Conservation (phyloP, 495 filamentous ascomycete genomes). For the Polyplosphaeria fusca region DNA sequence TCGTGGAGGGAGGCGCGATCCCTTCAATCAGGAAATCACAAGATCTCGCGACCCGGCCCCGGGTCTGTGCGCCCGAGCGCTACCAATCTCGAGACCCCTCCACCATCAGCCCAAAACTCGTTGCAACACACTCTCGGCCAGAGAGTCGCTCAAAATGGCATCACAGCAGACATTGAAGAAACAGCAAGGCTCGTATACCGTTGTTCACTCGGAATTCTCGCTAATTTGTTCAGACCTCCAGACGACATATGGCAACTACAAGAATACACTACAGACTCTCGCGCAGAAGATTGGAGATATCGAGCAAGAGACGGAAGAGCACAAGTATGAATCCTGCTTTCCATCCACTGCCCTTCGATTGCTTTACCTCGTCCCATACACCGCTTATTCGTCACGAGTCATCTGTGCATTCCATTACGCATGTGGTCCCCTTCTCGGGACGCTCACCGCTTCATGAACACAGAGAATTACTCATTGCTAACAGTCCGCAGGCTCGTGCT, state of each 20-base stretch:
- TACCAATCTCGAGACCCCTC: not conserved
- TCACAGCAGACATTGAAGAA: constrained; percentile 35
- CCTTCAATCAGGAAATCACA: constrained; percentile 26
- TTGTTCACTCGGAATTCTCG: too few species aligned
- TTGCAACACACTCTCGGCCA: not conserved
- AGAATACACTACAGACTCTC: constrained; percentile 88
- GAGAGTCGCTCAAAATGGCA: constrained; percentile 9
- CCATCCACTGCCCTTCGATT: not conserved
- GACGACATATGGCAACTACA: constrained; percentile 89
- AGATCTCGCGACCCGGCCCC: constrained; percentile 22
- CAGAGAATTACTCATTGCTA: not conserved
- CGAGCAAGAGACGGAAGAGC: constrained; percentile 94
- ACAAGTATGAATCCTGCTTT: constrained; percentile 65
- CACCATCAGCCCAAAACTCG: not conserved
- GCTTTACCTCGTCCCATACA: constrained; percentile 11
- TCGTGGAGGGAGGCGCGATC: not conserved
- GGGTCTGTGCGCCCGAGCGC: constrained; percentile 12
- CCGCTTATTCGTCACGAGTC: constrained; percentile 27
- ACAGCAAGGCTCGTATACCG: constrained; percentile 63
- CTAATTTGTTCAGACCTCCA: constrained; percentile 71
- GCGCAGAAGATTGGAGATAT: constrained; percentile 96
- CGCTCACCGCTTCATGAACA: constrained; percentile 24
- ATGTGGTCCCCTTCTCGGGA: constrained; percentile 3
- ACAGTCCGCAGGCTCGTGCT: constrained; percentile 72
- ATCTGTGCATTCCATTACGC: constrained; percentile 8